Evolutionary conservation across 306 rosid genomes (phyloP).

Genomic region (Abrus pulchellus): DNA sequence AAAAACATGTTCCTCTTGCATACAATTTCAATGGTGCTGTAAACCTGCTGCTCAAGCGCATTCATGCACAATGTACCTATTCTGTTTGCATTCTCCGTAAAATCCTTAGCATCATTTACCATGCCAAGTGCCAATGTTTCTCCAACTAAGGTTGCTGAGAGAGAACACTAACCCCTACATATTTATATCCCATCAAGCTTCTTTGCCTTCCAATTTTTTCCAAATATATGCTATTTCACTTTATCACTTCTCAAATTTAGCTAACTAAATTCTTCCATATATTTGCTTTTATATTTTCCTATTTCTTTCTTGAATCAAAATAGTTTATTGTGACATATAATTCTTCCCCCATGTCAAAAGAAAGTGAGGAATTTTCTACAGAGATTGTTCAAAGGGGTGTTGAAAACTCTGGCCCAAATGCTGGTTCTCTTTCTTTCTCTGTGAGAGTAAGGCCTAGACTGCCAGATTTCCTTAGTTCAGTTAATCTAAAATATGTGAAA

Average conservation of each 20-base stretch:
- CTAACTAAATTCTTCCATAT: background rate
- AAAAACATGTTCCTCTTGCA: conserved; percentile 29
- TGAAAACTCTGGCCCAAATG: conserved; percentile 47
- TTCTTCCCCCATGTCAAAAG: conserved; percentile 47
- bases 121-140: conserved; percentile 15
- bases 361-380: conserved; percentile 56
- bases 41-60: conserved; percentile 50
- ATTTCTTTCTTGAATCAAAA: background rate
- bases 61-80: conserved; percentile 57
- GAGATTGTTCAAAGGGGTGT: conserved; percentile 54
- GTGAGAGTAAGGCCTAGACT: conserved; percentile 54
- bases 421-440: conserved; percentile 53
- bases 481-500: conserved; percentile 61
- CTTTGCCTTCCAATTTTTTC: conserved; percentile 30
- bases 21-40: conserved; percentile 53
- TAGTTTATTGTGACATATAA: background rate
- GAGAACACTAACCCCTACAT: conserved; percentile 25
- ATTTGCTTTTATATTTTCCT: background rate
- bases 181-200: conserved; percentile 30
- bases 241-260: conserved; percentile 11
- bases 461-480: conserved; percentile 62
- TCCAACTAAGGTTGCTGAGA: background rate
- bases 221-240: conserved; percentile 16
- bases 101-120: conserved; percentile 40
- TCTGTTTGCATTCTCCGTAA: conserved; percentile 40